phyloP scores from a whole-genome alignment of 768 basidiomycete genomes.

The Brasilioporus rufonigricans region DNA sequence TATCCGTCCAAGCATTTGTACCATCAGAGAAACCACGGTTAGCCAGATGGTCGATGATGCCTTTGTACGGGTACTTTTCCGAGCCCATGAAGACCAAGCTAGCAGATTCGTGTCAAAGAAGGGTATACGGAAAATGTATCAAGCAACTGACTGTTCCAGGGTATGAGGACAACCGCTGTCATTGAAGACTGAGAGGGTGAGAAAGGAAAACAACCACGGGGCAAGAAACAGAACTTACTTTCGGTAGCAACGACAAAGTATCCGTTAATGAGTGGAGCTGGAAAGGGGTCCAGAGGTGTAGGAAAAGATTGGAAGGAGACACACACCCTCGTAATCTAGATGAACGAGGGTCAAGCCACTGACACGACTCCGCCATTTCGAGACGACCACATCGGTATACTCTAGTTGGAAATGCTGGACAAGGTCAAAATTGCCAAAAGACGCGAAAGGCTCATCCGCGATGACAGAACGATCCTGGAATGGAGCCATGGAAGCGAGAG shows the following conservation, averaged over 20 bases:
- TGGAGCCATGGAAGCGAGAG: constrained; percentile 30
- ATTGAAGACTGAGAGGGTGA: constrained; percentile 67
- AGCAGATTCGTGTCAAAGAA: constrained; percentile 3
- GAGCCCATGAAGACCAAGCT: constrained; percentile 95
- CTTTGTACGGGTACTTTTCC: constrained; percentile 93
- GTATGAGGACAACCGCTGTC: constrained; percentile 96
- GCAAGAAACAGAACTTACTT: constrained; percentile 47
- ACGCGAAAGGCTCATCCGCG: constrained; percentile 23
- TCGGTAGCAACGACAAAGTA: constrained; percentile 90
- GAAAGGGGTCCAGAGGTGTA: constrained; percentile 14
- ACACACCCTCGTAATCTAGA: constrained; percentile 82
- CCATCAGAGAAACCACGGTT: constrained; percentile 92
- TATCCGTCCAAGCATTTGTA: constrained; percentile 97
- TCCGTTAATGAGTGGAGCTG: constrained; percentile 86
- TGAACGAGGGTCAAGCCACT: constrained; percentile 91
- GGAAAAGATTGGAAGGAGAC: background rate
- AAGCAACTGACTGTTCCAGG: constrained; percentile 76
- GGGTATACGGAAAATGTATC: background rate
- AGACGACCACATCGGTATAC: constrained; percentile 74
- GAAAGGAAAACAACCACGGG: background rate
- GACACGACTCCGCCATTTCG: constrained; percentile 84
- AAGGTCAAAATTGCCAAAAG: constrained; percentile 81
- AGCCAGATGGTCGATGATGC: constrained; percentile 90
- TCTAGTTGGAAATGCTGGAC: constrained; percentile 72
- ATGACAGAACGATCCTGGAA: constrained; percentile 20